Evolutionary conservation across 2,329 filamentous ascomycete genomes (phyloP), one percentile per base, ranked within the genome.

Genomic region (Thelonectria discophora): DNA sequence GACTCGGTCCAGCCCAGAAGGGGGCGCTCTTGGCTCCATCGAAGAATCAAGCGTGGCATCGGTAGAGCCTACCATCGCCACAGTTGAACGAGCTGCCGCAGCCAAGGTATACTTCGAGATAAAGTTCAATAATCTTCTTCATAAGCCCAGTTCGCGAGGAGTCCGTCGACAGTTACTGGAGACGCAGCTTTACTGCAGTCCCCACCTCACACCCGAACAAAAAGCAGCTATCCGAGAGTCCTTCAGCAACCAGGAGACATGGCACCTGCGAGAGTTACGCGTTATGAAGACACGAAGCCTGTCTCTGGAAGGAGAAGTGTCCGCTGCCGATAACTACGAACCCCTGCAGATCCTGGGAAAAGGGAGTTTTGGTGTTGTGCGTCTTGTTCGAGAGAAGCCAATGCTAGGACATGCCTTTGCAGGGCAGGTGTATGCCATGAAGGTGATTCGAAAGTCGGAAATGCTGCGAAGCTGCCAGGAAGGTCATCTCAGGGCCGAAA

Each of bases 381-480:
- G 90, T 47, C 82, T 99, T 37, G 94, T 98, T 2, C 88, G 88
- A 58, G 90, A 94, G 74, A 90, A 81, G 65, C 54, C 67, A 17
- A 70, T 69, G n/a, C 54, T 68, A 0, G 70, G 66, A 2, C 68
- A 75, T 65, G 62, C 67, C 45, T 71, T 68, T 24, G 62, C 73
- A 5, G 69, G 72, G 11, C 84, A 90, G 59, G 88, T 97, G 0
- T 98, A 90, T 75, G 95, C 95, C 13, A 97, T 98, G 94, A 98
- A 98, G 75, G 91, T 97, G 32, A 98, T 98, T 68, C 88, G 91
- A 60, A 99, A 99, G 74, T 92, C 92, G 1, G 89, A 93, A 58
- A 98, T 97, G 94, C 83, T 98, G 57, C 88, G 89, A 12, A 95
- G 93, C 62, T 90, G 90, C 65, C 95, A 98, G 78, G 94, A 98